Conservation (phyloP, 805 yeast species). For the Cyberlindnera subsufficiens region DNA sequence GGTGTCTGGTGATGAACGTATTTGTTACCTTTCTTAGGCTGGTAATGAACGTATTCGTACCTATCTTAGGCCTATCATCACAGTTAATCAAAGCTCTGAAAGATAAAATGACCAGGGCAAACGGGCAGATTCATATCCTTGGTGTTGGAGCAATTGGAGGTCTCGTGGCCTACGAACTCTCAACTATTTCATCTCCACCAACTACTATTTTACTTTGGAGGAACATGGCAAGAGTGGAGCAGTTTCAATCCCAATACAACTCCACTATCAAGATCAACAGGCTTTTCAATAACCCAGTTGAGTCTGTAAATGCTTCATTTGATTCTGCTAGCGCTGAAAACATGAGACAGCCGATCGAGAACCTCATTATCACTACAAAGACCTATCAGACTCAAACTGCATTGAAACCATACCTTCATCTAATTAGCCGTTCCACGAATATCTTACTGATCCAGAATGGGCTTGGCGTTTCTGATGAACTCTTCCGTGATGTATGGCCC, state of each 20-base stretch:
- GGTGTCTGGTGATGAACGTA: too few species aligned
- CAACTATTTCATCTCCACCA: conserved; percentile 15
- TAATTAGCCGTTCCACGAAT: conserved; percentile 47
- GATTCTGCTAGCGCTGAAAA: conserved; percentile 12
- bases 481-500: conserved; percentile 54
- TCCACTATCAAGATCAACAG: conserved; percentile 16
- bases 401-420: conserved; percentile 43
- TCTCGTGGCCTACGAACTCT: conserved; percentile 20
- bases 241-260: conserved; percentile 13
- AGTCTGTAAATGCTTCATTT: conserved; percentile 1
- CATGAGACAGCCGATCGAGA: conserved; percentile 32
- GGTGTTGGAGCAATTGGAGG: conserved; percentile 26
- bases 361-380: conserved; percentile 74
- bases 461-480: conserved; percentile 65
- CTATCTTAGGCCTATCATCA: too few species aligned
- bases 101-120: not conserved
- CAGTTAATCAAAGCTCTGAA: too few species aligned
- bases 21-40: too few species aligned
- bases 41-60: too few species aligned
- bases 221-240: conserved; percentile 10
- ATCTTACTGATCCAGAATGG: conserved; percentile 84
- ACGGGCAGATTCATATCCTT: conserved; percentile 14
- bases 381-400: conserved; percentile 70
- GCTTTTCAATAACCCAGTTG: conserved; percentile 16
- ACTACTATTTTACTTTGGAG: conserved; percentile 18